A percentile compares a stretch with the other conserved stretches of the same genome.
Evolutionary conservation across 1,284 basidiomycete genomes (phyloP).

Genomic region (Microbotryomycetes sp.): DNA sequence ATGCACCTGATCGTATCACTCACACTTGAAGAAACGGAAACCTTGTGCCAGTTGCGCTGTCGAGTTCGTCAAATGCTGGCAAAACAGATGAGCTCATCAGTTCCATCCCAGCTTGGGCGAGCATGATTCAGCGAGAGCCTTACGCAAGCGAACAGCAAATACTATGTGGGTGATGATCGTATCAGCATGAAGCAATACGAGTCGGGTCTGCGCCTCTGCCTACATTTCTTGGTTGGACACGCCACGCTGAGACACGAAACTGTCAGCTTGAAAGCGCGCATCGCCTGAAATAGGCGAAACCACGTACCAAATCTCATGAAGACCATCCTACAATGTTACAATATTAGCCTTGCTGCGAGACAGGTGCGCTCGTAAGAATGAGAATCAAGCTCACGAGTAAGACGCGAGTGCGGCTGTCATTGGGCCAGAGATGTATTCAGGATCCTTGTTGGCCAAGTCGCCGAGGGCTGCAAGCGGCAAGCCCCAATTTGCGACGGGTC

Average conservation of each 20-base stretch:
- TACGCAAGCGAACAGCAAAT: slow-evolving; percentile 72
- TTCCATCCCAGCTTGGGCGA: background rate
- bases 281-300: background rate
- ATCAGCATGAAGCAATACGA: too few relatives aligned
- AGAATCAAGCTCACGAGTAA: slow-evolving; percentile 68
- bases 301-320: slow-evolving; percentile 86
- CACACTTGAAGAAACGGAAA: slow-evolving; percentile 68
- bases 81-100: background rate
- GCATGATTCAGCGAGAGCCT: background rate
- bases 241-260: slow-evolving; percentile 60
- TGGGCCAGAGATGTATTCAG: slow-evolving; percentile 87
- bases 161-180: background rate
- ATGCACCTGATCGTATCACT: too few relatives aligned
- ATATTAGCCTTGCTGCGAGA: background rate
- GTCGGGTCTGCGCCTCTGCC: too few relatives aligned
- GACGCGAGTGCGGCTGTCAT: slow-evolving; percentile 84
- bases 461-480: slow-evolving; percentile 83
- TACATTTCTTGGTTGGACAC: slow-evolving; percentile 78
- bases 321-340: slow-evolving; percentile 55
- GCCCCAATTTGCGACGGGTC: slow-evolving; percentile 91
- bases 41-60: slow-evolving; percentile 77
- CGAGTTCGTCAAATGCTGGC: slow-evolving; percentile 68
- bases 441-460: slow-evolving; percentile 76
- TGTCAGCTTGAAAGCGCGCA: background rate
- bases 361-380: background rate